phyloP scores from a whole-genome alignment of 306 rosid genomes.

The Cucumis sativus region DNA sequence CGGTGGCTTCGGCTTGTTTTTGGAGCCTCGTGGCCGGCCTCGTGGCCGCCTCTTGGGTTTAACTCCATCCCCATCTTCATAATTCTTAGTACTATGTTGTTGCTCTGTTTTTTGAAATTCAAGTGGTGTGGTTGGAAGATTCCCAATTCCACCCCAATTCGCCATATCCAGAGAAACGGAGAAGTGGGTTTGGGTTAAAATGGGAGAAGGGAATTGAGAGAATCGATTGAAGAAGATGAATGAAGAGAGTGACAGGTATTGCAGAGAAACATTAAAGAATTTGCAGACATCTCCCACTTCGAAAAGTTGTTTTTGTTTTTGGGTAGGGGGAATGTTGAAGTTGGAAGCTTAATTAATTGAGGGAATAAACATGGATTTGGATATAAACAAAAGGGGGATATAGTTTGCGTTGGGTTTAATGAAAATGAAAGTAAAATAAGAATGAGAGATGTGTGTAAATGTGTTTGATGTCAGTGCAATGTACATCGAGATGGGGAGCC shows the following conservation, averaged over 20 bases:
- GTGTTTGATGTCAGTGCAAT: neutral
- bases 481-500: neutral
- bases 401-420: neutral
- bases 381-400: too few species aligned
- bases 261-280: neutral
- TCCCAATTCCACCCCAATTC: conserved; percentile 50
- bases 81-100: neutral
- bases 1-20: conserved; percentile 69
- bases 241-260: neutral
- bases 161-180: conserved; percentile 23
- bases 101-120: neutral
- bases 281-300: neutral
- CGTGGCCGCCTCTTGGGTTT: conserved; percentile 49
- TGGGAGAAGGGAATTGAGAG: neutral
- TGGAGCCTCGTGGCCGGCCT: conserved; percentile 82
- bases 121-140: neutral
- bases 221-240: neutral
- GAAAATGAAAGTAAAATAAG: neutral
- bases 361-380: neutral
- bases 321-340: neutral
- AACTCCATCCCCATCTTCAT: neutral
- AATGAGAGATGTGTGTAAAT: too few species aligned
- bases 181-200: neutral
- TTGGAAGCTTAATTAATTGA: neutral
- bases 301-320: neutral